A percentile compares a stretch with the other conserved stretches of the same genome.
Conservation (phyloP, 306 rosid genomes). For the Ziziphus jujuba region DNA sequence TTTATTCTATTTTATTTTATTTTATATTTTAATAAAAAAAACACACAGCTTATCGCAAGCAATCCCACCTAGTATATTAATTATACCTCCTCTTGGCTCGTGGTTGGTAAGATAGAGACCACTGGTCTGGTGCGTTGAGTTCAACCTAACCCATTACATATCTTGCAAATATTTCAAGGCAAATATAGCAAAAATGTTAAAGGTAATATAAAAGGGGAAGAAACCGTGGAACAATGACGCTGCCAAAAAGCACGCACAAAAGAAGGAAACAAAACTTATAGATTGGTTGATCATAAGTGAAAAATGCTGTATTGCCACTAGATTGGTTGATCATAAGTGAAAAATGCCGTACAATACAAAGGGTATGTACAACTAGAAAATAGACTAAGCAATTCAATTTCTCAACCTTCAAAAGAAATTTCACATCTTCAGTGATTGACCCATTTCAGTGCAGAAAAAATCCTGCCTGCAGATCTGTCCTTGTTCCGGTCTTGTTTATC, state of each 20-base stretch:
- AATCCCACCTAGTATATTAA: too few relatives aligned
- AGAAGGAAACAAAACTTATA: not conserved
- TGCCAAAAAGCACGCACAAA: not conserved
- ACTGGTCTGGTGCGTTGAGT: too few relatives aligned
- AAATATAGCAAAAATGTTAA: not conserved
- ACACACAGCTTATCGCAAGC: too few relatives aligned
- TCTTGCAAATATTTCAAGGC: not conserved
- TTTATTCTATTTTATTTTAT: too few relatives aligned
- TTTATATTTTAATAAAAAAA: too few relatives aligned
- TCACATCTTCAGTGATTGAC: constrained; percentile 39
- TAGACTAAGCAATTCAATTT: constrained; percentile 13
- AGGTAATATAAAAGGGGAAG: not conserved
- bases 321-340: not conserved
- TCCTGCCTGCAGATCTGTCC: constrained; percentile 53
- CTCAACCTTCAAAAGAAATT: not conserved
- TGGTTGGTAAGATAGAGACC: too few relatives aligned
- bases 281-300: too few relatives aligned
- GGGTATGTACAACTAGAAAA: constrained; percentile 22
- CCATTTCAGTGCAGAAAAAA: constrained; percentile 68
- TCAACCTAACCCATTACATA: too few relatives aligned
- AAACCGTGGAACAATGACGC: not conserved
- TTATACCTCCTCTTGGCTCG: too few relatives aligned
- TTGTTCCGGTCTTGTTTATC: constrained; percentile 48
- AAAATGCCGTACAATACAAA: constrained; percentile 20
- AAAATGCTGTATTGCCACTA: too few relatives aligned